Evolutionary conservation across 2,329 filamentous ascomycete genomes (phyloP).

Genomic region (Colletotrichum melonis): DNA sequence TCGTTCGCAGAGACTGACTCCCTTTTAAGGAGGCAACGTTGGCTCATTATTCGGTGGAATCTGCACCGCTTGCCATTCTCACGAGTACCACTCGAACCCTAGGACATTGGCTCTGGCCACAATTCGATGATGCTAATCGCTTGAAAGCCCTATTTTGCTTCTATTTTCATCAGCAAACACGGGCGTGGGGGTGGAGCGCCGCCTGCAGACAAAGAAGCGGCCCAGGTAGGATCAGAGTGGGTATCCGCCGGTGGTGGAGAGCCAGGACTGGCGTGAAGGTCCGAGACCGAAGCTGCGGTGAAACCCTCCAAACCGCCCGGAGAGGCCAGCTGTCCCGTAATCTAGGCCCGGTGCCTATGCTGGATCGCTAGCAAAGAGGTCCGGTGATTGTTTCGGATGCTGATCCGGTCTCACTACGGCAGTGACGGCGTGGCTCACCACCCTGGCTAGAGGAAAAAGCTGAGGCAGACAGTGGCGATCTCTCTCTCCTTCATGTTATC

Average conservation of each 20-base stretch:
- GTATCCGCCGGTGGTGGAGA: constrained; percentile 9
- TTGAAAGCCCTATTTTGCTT: background rate
- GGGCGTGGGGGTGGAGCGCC: background rate
- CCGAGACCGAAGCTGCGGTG: constrained; percentile 21
- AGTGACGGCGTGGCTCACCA: background rate
- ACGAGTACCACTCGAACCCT: background rate
- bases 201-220: background rate
- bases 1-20: background rate
- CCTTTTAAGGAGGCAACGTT: background rate
- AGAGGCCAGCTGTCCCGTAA: background rate
- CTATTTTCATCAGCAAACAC: background rate
- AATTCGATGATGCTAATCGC: background rate
- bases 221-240: background rate
- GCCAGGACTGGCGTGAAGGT: constrained; percentile 3
- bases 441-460: background rate
- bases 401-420: background rate
- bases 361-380: background rate
- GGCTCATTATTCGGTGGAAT: background rate
- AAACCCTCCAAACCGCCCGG: background rate
- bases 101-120: background rate
- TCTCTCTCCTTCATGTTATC: background rate
- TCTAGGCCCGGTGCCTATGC: background rate
- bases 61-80: background rate
- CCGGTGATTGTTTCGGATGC: constrained; percentile 1
- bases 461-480: constrained; percentile 15